Evolutionary conservation across 1,139 yeast genomes (phyloP), one percentile per base, ranked within the genome.

Genomic region (Pichia inconspicua): DNA sequence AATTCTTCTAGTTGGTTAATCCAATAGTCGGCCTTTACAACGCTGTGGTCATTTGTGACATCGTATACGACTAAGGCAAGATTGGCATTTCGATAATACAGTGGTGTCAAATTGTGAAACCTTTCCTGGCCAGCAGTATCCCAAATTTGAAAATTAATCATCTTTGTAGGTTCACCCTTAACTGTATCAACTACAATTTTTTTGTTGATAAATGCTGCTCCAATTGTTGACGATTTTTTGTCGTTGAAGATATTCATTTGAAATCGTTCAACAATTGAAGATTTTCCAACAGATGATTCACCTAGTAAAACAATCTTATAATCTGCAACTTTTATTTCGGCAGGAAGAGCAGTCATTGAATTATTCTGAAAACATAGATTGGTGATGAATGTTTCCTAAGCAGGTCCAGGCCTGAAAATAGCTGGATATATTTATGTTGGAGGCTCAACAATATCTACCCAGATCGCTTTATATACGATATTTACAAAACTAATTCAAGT

Each of bases 101-200:
- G 84, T 5, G 96, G 96, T 2, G 96, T 95, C 60, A 88, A 72
- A 40, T 86, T 80, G 52, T 89, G 90, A 72, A 88, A 88, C 47
- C 96, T 70, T 64, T 88, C 96, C 65, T 88, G 96, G 3, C 96
- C 96, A 0, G 96, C 96, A 15, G 96, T 88, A 64, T 88, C 96
- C 89, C 89, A 82, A 54, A 77, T 78, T 58, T 78, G 83, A 55
- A 65, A 50, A 46, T 63, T 64, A 22, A 64, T 9, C 22, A 37
- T 14, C 22, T 37, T 37, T 7, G 46, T 48, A 1, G 40, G 41
- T 45, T 71, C 56, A 66, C 69, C 48, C 65, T 71, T 43, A 15
- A 58, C 68, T 2, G 37, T 34, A 9, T 37, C 40, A 9, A 37
- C 40, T 4, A 37, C 27, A 40, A 80, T 70, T 34, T 80, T 73